Evolutionary conservation across 1,139 yeast species (phyloP).

Genomic region (Keqinozyma sinolaborantium): DNA sequence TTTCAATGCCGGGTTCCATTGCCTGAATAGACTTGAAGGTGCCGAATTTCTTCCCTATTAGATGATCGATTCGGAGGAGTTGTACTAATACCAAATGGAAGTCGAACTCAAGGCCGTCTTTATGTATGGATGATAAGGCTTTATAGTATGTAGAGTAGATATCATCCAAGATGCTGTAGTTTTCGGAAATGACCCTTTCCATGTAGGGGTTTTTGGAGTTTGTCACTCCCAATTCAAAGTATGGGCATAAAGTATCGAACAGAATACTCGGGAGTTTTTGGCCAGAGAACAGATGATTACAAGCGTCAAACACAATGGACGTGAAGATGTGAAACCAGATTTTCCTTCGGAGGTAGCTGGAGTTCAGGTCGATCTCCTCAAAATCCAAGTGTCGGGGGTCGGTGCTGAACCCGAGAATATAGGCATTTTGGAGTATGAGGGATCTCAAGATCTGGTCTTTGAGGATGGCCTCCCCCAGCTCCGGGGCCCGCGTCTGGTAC

Average conservation of each 20-base stretch:
- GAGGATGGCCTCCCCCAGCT: slow-evolving; percentile 20
- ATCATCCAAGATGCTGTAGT: slow-evolving; percentile 3
- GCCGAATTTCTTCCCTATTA: neutral
- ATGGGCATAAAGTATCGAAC: slow-evolving; percentile 8
- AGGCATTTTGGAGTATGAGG: slow-evolving; percentile 45
- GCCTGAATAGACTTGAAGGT: neutral
- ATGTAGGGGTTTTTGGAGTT: slow-evolving; percentile 6
- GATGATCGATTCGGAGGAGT: neutral
- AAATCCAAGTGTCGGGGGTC: slow-evolving; percentile 37
- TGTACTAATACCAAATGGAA: neutral
- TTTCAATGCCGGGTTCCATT: slow-evolving; percentile 5
- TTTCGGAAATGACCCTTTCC: slow-evolving; percentile 9
- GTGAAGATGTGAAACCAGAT: slow-evolving; percentile 26
- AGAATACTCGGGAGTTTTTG: slow-evolving; percentile 4
- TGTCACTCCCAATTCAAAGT: slow-evolving; percentile 3
- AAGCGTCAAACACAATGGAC: slow-evolving; percentile 5
- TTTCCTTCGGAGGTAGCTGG: slow-evolving; percentile 42
- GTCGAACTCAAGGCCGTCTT: slow-evolving; percentile 2
- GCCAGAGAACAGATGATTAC: slow-evolving; percentile 3
- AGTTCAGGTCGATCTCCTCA: slow-evolving; percentile 18
- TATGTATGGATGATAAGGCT: slow-evolving; percentile 3
- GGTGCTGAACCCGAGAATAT: slow-evolving; percentile 48
- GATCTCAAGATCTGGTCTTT: slow-evolving; percentile 22
- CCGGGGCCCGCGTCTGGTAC: slow-evolving; percentile 28
- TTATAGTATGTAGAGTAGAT: too few species aligned